Evolutionary conservation across 2,329 filamentous ascomycete genomes (phyloP), one percentile per base, ranked within the genome.

Genomic region (Aotearoamyces nothofagi): DNA sequence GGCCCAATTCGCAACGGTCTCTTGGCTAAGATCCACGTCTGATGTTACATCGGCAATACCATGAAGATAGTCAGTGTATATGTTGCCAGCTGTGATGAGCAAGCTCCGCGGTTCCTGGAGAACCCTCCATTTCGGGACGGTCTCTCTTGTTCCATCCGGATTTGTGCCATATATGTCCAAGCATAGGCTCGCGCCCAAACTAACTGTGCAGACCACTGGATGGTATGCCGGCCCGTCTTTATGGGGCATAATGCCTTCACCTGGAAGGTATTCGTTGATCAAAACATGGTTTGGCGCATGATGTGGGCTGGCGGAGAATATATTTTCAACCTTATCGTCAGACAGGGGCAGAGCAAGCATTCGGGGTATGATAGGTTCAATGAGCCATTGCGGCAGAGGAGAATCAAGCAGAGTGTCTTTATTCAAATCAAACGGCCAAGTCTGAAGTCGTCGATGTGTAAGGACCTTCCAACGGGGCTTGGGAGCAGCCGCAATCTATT

Each of bases 221-320:
- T 79, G 68, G 49, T 98, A 98, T 7, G 87, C 82, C 6, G 68
- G 58, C 2, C 87, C 90, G 51, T 98, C 87, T 61, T 94, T 90
- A 51, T 96, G 87, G 26, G 86, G 76, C 81, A 94, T 92, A 40
- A 96, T 96, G n/a, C 87, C 87, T 37, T 93, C 70, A 2, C 81
- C 82, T 0, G 81, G 72, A 2, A 65, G 63, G 51, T 96, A 98
- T 51, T 94, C 86, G 47, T 98, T 98, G 42, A 96, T 73, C 20
- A 96, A 62, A 25, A 92, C 82, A 54, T 96, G 90, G 44, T 96
- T 98, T 3, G 87, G 82, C 4, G 60, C 62, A 11, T 58, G 44
- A 46, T 96, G 86, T 4, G 81, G 80, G 28, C 84, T 81, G 12
- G 60, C 49, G 11, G 53, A 49, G 42, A 76, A 76, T 5, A 76